Evolutionary conservation across 2,329 filamentous ascomycete species (phyloP), one percentile per base, ranked within the genome.

Genomic region (Phoma sp.): DNA sequence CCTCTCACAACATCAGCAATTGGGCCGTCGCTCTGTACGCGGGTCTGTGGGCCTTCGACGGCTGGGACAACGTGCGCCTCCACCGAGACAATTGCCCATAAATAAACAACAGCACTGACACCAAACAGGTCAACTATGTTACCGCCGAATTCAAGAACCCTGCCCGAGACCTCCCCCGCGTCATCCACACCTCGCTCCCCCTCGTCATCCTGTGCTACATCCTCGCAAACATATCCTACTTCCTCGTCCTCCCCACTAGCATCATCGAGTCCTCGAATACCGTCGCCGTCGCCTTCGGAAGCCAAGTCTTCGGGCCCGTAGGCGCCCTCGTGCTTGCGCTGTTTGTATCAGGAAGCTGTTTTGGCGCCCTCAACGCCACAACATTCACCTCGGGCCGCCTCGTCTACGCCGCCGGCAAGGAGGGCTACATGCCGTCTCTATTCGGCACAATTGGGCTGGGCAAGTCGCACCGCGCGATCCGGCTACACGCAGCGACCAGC

Each of bases 11-110:
- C 71, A 82, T 89, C 45, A 96, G 89, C 41, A 88, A 87, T 62
- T 98, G 93, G 90, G 95, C 95, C 3, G 89, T 99, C 41, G 95
- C 95, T 0, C 78, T 99, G 41, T 99, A 99, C 73, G 93, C 92
- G 13, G 95, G 95, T 7, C 82, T 99, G 4, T 99, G 95, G 95
- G 95, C 95, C 0, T 99, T 95, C 76, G 95, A 99, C 72, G 95
- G 95, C 27, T 99, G 95, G 95, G 95, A 99, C 72, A 99, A 99
- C 74, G 91, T 95, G 78, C 43, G 24, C 29, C 18, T 22, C 25
- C 25, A 30, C 24, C 27, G 24, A 25, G n/a, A 29, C 23, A 1
- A 1, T 9, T 40, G 37, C 22, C 23, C 30, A n/a, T 11, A 11
- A 33, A 8, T 8, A 7, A 33, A 30, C 3, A 13, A 33, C 32